These are phyloP conservation scores for Escallonia rubra DNA, from an alignment of 129 eudicot species.

Conservation along the genomic window DNA sequence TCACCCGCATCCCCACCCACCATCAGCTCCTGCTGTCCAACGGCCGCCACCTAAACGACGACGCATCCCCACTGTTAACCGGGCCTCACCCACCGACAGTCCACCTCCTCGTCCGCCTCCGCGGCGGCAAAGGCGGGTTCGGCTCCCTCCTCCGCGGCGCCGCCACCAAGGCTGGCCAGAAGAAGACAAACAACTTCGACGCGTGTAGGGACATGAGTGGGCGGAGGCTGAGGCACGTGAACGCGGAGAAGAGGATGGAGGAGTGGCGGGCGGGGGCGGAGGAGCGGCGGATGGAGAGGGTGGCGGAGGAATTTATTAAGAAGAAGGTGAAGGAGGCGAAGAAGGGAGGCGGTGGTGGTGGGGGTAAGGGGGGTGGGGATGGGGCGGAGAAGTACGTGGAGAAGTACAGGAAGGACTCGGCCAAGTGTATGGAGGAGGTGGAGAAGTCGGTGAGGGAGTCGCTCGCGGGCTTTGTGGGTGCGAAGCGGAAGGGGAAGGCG, in stretches of 20 bases:
- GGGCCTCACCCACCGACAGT: constrained; percentile 18
- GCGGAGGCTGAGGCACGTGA: constrained; percentile 54
- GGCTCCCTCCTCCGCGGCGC: constrained; percentile 91
- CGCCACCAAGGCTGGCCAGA: constrained; percentile 93
- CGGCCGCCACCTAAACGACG: constrained; percentile 39
- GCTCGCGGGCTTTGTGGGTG: constrained; percentile 29
- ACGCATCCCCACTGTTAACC: constrained; percentile 7
- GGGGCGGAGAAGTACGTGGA: constrained; percentile 76
- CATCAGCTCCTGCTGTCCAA: constrained; percentile 49
- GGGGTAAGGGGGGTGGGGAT: constrained; percentile 40
- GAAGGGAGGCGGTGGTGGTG: constrained; percentile 42
- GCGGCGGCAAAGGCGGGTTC: constrained; percentile 99
- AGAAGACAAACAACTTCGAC: constrained; percentile 88
- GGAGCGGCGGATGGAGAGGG: constrained; percentile 78
- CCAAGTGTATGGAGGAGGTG: constrained; percentile 77
- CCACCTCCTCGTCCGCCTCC: constrained; percentile 49
- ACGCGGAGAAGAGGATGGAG: constrained; percentile 87
- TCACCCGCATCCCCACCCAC: constrained; percentile 47
- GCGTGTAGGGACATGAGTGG: constrained; percentile 99
- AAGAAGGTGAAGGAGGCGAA: constrained; percentile 47
- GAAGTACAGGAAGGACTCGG: constrained; percentile 86
- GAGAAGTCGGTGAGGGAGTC: constrained; percentile 88
- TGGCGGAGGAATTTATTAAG: constrained; percentile 83
- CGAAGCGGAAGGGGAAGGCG: constrained; percentile 50
- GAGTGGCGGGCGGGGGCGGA: constrained; percentile 85